A percentile compares a stretch with the other conserved stretches of the same genome.
Conservation (phyloP, 495 filamentous ascomycete species). For the Letharia lupina region DNA sequence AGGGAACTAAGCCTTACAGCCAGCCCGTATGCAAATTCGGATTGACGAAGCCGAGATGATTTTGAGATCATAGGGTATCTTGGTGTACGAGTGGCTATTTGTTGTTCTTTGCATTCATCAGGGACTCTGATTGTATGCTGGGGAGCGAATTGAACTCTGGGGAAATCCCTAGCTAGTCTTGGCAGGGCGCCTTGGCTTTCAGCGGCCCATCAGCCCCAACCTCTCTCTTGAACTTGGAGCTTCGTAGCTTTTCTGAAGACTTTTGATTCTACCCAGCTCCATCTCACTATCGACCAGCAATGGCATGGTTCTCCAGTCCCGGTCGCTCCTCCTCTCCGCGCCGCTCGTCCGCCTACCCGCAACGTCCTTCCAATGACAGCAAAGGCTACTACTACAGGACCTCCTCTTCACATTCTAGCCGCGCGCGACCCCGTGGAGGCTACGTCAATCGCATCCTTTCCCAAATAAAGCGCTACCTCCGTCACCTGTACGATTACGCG, state of each 20-base stretch:
- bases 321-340: constrained; percentile 25
- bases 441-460: constrained; percentile 62
- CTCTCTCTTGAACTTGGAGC: not conserved
- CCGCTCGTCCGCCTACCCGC: constrained; percentile 33
- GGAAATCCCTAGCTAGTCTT: not conserved
- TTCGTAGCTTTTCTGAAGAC: not conserved
- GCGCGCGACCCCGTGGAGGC: constrained; percentile 61
- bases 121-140: no score
- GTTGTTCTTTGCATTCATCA: no score
- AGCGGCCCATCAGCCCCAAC: not conserved
- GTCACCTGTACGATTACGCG: constrained; percentile 66
- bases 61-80: no score
- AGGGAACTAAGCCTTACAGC: no score
- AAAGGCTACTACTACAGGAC: constrained; percentile 36
- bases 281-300: not conserved
- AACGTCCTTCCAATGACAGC: constrained; percentile 30
- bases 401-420: constrained; percentile 55
- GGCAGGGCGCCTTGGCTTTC: not conserved
- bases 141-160: not conserved
- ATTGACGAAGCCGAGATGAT: no score
- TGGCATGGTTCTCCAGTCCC: constrained; percentile 14
- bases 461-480: constrained; percentile 62
- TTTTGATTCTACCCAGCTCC: not conserved
- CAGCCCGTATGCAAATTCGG: no score
- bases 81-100: no score